These are phyloP conservation scores for Deuterostichococcus epilithicus DNA, from an alignment of 139 green algal species.

Conservation along the genomic window DNA sequence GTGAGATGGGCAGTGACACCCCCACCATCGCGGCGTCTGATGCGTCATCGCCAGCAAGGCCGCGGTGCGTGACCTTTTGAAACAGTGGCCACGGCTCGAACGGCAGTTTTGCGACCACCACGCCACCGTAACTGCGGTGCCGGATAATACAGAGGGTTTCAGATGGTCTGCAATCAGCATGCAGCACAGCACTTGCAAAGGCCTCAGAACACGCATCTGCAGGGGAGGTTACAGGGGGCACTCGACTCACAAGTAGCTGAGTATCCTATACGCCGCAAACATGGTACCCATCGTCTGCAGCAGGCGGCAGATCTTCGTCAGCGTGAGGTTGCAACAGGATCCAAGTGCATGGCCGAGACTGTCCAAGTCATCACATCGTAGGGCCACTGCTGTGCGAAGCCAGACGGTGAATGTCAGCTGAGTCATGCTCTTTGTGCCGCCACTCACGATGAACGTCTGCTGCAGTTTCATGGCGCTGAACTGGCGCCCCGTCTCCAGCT, in stretches of 20 bases:
- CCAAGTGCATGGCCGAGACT: too few species aligned
- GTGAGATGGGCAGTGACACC: not conserved
- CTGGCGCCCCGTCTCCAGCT: not conserved
- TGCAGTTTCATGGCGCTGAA: not conserved
- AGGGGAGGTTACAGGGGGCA: too few species aligned
- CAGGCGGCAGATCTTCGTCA: too few species aligned
- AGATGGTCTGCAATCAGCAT: not conserved
- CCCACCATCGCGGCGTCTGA: constrained; percentile 21
- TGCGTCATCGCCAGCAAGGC: not conserved
- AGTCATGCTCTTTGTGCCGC: too few species aligned
- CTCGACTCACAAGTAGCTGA: not conserved
- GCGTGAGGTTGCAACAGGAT: too few species aligned
- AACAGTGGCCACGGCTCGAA: constrained; percentile 11
- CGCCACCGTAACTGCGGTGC: not conserved
- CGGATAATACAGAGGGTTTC: not conserved
- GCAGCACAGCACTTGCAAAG: too few species aligned
- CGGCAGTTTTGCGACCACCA: constrained; percentile 21
- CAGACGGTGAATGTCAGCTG: too few species aligned
- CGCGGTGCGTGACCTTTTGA: constrained; percentile 12
- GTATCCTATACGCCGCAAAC: not conserved
- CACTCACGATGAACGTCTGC: not conserved
- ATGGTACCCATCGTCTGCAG: not conserved
- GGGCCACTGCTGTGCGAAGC: too few species aligned
- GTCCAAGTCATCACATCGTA: too few species aligned
- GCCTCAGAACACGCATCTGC: too few species aligned